Evolutionary conservation across 176 grass and related monocot species (phyloP).

Genomic region (Oryza brachyantha): DNA sequence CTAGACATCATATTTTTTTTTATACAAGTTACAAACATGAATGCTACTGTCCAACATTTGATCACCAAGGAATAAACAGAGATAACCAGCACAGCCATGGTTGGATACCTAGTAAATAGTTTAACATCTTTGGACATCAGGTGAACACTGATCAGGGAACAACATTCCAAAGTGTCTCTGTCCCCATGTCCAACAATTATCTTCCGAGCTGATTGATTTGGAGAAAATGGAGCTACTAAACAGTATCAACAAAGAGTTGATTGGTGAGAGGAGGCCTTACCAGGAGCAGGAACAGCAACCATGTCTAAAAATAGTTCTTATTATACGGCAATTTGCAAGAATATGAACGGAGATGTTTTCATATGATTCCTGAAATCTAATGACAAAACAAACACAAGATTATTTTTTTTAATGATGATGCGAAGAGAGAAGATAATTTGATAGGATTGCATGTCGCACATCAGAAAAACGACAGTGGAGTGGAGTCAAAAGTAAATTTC

Average conservation of each 20-base stretch:
- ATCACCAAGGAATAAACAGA: not conserved
- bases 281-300: not conserved
- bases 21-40: too few species aligned
- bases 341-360: not conserved
- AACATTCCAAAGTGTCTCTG: not conserved
- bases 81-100: not conserved
- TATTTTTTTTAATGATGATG: not conserved
- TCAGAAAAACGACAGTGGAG: too few species aligned
- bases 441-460: too few species aligned
- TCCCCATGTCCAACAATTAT: not conserved
- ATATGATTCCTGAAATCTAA: not conserved
- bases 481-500: too few species aligned
- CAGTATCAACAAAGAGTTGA: not conserved
- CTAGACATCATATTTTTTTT: too few species aligned
- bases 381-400: not conserved
- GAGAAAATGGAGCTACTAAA: not conserved
- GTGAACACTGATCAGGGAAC: not conserved
- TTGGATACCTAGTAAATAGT: not conserved
- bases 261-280: not conserved
- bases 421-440: too few species aligned
- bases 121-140: not conserved
- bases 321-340: not conserved
- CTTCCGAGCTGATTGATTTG: not conserved
- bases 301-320: not conserved
- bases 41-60: not conserved